Percentiles rank a stretch among this genome's conserved stretches.
Evolutionary conservation across 495 filamentous ascomycete species (phyloP).

Genomic region (Venustampulla echinocandica): DNA sequence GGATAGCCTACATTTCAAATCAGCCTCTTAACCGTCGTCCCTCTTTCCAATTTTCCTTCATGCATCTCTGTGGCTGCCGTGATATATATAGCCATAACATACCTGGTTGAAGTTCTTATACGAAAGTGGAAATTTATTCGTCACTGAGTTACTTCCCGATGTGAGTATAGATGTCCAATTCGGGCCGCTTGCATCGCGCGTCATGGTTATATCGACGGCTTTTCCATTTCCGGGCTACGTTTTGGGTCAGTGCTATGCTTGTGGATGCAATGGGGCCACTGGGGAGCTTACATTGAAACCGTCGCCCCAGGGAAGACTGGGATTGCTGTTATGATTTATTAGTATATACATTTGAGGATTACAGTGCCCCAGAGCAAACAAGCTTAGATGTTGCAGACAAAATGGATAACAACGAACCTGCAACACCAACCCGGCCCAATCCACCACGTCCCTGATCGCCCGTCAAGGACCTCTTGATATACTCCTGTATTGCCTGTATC

Average conservation of each 20-base stretch:
- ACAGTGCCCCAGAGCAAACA: no score
- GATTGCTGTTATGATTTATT: no score
- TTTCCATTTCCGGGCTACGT: slow-evolving; percentile 15
- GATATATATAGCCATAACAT: no score
- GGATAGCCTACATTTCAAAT: no score
- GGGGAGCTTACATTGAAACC: slow-evolving; percentile 30
- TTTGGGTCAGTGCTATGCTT: neutral
- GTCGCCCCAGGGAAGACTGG: slow-evolving; percentile 31
- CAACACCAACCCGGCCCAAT: slow-evolving; percentile 37
- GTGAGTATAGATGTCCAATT: slow-evolving; percentile 1
- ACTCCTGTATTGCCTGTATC: slow-evolving; percentile 33
- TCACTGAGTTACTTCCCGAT: slow-evolving; percentile 14
- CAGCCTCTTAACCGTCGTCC: no score
- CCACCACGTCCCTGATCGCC: slow-evolving; percentile 35
- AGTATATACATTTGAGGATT: no score
- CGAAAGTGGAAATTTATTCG: slow-evolving; percentile 26
- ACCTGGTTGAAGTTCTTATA: slow-evolving; percentile 34
- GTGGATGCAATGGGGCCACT: no score
- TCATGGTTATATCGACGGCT: slow-evolving; percentile 25
- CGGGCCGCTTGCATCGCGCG: slow-evolving; percentile 3
- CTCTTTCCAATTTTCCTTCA: no score
- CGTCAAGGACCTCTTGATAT: slow-evolving; percentile 35
- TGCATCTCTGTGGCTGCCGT: no score
- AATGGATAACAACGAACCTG: no score
- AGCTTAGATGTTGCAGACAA: no score